Evolutionary conservation across 2,329 filamentous ascomycete genomes (phyloP), one percentile per base, ranked within the genome.

Genomic region (Pezicula carpinea): DNA sequence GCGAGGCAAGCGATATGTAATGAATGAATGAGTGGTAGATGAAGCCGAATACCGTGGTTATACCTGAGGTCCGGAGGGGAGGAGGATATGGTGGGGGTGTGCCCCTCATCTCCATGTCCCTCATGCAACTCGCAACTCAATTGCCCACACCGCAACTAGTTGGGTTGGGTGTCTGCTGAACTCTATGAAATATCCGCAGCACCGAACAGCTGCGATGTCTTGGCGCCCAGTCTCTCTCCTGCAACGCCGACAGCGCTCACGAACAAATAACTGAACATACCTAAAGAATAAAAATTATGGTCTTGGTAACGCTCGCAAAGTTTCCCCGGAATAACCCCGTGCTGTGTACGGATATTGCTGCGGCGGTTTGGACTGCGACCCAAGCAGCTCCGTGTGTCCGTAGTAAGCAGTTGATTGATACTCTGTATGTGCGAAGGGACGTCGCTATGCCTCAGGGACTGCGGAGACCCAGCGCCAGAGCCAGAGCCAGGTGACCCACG

Each of bases 81-180:
- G 19, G 21, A 35, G 34, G 50, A 36, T 32, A 43, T 46, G 47
- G 53, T 52, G 53, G 53, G 53, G 49, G 47, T 22, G 34, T 56
- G 49, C 52, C 55, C 57, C 54, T 53, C 54, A 58, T 56, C 51
- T 50, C 51, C 54, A 56, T 53, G 57, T 46, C 57, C 54, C 54
- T 50, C 53, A 59, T 53, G 57, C 44, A 55, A 26, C 22, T 39
- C 32, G 35, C 7, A 31, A 40, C 44, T 53, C 49, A 52, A 58
- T 52, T 55, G 26, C 6, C 26, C 26, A 29, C 26, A 10, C 50
- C 53, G 43, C 36, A 33, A 53, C 54, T 57, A 55, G 52, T 48
- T 52, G 44, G 46, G 51, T 26, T 41, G 41, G 35, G 46, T 39
- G 52, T 44, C 51, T 49, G 50, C 54, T 46, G 44, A 51, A 49